Base-by-base conservation (phyloP, 164 flowering plant species). In the Vitis amurensis region DNA sequence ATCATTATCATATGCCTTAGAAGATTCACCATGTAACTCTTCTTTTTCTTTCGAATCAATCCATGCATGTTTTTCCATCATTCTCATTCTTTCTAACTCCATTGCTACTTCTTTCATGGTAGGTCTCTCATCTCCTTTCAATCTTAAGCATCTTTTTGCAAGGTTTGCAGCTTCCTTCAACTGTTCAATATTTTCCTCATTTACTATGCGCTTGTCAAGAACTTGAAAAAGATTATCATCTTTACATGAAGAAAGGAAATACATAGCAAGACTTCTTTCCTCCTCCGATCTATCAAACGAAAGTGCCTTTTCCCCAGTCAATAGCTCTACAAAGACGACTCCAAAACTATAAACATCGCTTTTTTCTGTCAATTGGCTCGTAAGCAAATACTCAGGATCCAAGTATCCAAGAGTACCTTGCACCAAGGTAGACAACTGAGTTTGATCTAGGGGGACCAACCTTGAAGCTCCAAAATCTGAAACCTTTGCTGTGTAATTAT, bases 261-360 rank as follows among this genome's bases (percentile, higher is more conserved):
- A 71, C 66, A 37, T 59, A 0, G 76, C 82, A 2, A 84, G 50
- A 58, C 68, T 80, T 50, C 68, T 60, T 2, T 67, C 68, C 3
- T 57, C n/a, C 29, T 70, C 66, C 0, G 77, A 11, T 49, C 69
- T 67, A 2, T 49, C 52, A 2, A 59, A 59, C 1, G 49, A 61
- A 16, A 79, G 6, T 1, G 71, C 79, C 63, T 68, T 77, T 68
- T 66, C 15, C 2, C 86, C 76, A 0, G 84, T 74, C 7, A 85
- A 27, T 3, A 85, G 72, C 74, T 85, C 86, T 0, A 75, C 76
- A n/a, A 84, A 73, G 3, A 84, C 83, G 2, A 81, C 85, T 1
- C 87, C 87, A 53, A 83, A 83, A 30, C 82, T 78, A 56, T 80
- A 83, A 11, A 80, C 81, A 71, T 80, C 81, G 27, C 81, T 77